Evolutionary conservation across 768 basidiomycete species (phyloP), one percentile per base, ranked within the genome.

Genomic region (Hericium erinaceus): DNA sequence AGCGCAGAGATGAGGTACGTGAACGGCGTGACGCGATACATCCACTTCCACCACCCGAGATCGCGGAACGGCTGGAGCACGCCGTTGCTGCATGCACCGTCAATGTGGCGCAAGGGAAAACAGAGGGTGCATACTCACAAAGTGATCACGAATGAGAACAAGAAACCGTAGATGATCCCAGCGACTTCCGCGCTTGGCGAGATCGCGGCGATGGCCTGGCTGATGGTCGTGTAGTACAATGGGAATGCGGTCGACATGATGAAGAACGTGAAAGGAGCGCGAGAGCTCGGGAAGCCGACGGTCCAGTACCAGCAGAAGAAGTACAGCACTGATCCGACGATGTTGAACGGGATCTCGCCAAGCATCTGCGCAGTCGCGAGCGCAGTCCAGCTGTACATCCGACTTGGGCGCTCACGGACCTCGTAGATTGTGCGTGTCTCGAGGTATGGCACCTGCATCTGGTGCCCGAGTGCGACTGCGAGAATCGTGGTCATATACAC

Each of bases 261-360:
- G 16, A 79, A 65, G 63, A 73, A 77, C 11, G 73, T 69, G 64
- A 69, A 78, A 2, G 71, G 75, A 0, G 69, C 74, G 33, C 76
- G 72, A 51, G 68, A 64, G 15, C 66, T 62, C 5, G 67, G 64
- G 61, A 71, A 73, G 4, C 75, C 76, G 52, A 78, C 73, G 8
- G 75, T 70, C 74, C 74, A 80, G 62, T 74, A 80, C 77, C 77
- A 81, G 65, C 75, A 75, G 48, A 74, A 48, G 66, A 75, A 80
- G 65, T 74, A 74, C 20, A 80, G 6, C 9, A 74, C 68, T 0
- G 73, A 71, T 10, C 66, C 67, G 44, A 73, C 15, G 18, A 77
- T 72, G 58, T 78, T 78, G 67, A 75, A 73, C 15, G 76, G 76
- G 1, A 76, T 48, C 64, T 79, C 78, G 38, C 71, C 69, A 38